Evolutionary conservation across 176 grass and related monocot species (phyloP).

Genomic region (Aechmea fasciata): DNA sequence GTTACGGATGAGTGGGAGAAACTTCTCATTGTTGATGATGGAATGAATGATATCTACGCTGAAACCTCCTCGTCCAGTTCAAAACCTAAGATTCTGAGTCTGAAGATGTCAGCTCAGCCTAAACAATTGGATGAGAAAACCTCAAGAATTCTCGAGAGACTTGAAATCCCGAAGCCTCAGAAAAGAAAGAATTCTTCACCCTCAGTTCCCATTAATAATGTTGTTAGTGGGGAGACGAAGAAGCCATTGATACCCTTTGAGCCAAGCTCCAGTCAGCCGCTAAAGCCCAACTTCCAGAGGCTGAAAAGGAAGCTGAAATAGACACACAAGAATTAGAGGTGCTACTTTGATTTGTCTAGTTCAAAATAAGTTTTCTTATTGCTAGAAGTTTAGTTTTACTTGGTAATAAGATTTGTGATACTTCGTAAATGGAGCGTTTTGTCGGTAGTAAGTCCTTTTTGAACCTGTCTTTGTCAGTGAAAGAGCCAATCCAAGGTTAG

Average conservation of each 20-base stretch:
- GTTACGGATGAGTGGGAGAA: conserved; percentile 67
- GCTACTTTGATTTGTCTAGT: not conserved
- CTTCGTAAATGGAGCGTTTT: no score
- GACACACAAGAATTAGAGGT: not conserved
- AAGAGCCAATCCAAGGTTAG: no score
- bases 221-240: conserved; percentile 31
- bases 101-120: conserved; percentile 22
- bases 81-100: conserved; percentile 22
- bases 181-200: conserved; percentile 24
- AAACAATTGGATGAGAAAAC: conserved; percentile 73
- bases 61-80: conserved; percentile 11
- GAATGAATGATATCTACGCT: conserved; percentile 26
- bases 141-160: conserved; percentile 69
- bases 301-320: conserved; percentile 33
- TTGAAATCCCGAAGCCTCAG: conserved; percentile 71
- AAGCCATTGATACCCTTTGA: conserved; percentile 46
- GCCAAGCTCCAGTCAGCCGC: conserved; percentile 48
- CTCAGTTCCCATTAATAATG: conserved; percentile 13
- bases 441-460: no score
- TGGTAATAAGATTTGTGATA: no score
- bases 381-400: not conserved
- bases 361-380: not conserved
- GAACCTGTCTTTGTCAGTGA: no score
- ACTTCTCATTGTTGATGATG: conserved; percentile 61
- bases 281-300: conserved; percentile 56